Percentiles rank a stretch among this genome's conserved stretches.
These are phyloP conservation scores for Zalaria sp. DNA, from an alignment of 2,329 filamentous ascomycete genomes.

Conservation along the genomic window DNA sequence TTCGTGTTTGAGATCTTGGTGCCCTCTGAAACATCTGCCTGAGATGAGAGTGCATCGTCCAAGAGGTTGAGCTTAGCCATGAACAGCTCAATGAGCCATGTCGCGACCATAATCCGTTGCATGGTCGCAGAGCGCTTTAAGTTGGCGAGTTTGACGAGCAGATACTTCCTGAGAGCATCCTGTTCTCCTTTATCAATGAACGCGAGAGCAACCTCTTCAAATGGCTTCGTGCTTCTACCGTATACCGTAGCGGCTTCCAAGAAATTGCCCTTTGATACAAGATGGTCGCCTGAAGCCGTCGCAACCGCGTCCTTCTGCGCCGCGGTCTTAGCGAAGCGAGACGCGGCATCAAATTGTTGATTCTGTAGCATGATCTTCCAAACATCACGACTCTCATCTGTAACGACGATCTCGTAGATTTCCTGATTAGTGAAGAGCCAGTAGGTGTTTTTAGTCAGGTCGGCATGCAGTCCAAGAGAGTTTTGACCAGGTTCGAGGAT, in stretches of 20 bases:
- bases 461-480: constrained; percentile 71
- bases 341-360: constrained; percentile 76
- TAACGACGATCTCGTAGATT: constrained; percentile 86
- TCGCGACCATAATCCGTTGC: constrained; percentile 90
- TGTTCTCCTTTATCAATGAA: constrained; percentile 85
- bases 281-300: constrained; percentile 77
- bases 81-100: constrained; percentile 89
- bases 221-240: constrained; percentile 89
- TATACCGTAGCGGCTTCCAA: constrained; percentile 79
- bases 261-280: constrained; percentile 70
- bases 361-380: constrained; percentile 87
- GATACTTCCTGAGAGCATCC: constrained; percentile 80
- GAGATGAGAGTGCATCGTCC: constrained; percentile 85
- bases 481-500: constrained; percentile 69
- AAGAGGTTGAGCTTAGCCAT: constrained; percentile 94
- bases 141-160: constrained; percentile 67
- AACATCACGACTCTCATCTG: constrained; percentile 79
- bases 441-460: constrained; percentile 89
- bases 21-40: constrained; percentile 56
- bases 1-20: constrained; percentile 53
- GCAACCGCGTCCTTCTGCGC: constrained; percentile 83
- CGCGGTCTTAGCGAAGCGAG: constrained; percentile 68
- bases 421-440: constrained; percentile 89
- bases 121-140: constrained; percentile 75
- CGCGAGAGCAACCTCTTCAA: constrained; percentile 84